These are phyloP conservation scores for Sherardia arvensis DNA, from an alignment of 257 asterid species.

Conservation along the genomic window DNA sequence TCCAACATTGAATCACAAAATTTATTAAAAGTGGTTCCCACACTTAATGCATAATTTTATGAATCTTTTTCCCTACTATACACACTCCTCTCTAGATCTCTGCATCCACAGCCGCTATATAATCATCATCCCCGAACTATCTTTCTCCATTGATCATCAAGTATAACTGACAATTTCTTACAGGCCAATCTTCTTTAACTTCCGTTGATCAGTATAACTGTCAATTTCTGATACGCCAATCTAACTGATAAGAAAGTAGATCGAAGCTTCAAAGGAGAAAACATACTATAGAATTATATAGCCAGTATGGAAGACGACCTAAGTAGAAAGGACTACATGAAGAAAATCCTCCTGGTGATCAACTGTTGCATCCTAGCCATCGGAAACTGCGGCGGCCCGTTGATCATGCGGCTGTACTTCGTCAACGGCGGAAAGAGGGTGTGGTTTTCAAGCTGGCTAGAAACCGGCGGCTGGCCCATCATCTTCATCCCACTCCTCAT, in stretches of 20 bases:
- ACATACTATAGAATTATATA: neutral
- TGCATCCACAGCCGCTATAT: neutral
- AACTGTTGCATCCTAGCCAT: constrained; percentile 16
- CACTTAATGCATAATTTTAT: neutral
- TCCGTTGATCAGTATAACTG: no score
- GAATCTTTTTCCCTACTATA: neutral
- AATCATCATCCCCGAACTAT: neutral
- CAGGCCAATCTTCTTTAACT: no score
- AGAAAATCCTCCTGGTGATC: constrained; percentile 15
- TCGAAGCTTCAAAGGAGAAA: neutral
- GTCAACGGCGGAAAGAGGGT: constrained; percentile 26
- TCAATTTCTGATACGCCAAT: neutral
- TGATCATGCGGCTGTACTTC: constrained; percentile 25
- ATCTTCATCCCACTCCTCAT: constrained; percentile 18
- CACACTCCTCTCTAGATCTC: neutral
- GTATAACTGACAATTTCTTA: neutral
- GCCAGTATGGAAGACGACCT: constrained; percentile 2
- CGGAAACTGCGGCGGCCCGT: constrained; percentile 25
- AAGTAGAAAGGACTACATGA: constrained; percentile 3
- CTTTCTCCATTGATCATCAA: neutral
- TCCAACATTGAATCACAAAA: neutral
- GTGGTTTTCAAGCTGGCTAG: constrained; percentile 24
- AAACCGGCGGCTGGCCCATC: constrained; percentile 26
- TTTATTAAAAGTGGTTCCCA: neutral
- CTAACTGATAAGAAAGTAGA: neutral